These are phyloP conservation scores for Magnaporthiopsis incrustans DNA, from an alignment of 2,329 filamentous ascomycete genomes.

Conservation along the genomic window DNA sequence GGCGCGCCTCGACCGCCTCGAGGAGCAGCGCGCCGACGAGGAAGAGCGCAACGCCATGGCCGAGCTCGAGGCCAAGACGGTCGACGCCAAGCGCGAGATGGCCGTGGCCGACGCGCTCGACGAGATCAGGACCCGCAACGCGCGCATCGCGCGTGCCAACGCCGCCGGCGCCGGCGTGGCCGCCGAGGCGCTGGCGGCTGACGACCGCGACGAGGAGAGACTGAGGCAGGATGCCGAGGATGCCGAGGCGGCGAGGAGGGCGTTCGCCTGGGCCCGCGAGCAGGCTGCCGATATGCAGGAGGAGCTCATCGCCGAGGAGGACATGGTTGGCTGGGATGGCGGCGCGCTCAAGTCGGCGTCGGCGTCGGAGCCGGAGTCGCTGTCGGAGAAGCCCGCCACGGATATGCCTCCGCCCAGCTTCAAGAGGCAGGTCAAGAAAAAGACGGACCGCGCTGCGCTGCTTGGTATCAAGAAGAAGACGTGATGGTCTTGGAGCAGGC, in stretches of 20 bases:
- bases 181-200: slow-evolving; percentile 38
- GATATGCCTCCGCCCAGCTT: slow-evolving; percentile 41
- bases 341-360: slow-evolving; percentile 17
- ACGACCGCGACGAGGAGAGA: slow-evolving; percentile 49
- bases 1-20: slow-evolving; percentile 74
- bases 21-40: slow-evolving; percentile 61
- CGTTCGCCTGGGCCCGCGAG: slow-evolving; percentile 60
- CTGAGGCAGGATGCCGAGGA: slow-evolving; percentile 70
- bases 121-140: slow-evolving; percentile 88
- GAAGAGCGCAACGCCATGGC: slow-evolving; percentile 88
- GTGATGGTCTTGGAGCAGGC: background rate
- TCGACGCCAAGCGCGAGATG: slow-evolving; percentile 93
- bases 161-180: slow-evolving; percentile 46
- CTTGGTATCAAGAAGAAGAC: slow-evolving; percentile 84
- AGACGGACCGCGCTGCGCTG: slow-evolving; percentile 68
- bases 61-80: slow-evolving; percentile 86
- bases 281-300: slow-evolving; percentile 37
- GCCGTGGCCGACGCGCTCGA: slow-evolving; percentile 91
- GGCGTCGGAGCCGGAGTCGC: slow-evolving; percentile 9
- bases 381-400: slow-evolving; percentile 11
- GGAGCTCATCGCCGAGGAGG: slow-evolving; percentile 41
- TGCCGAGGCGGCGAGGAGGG: slow-evolving; percentile 68
- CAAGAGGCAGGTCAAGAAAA: slow-evolving; percentile 72
- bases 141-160: slow-evolving; percentile 69
- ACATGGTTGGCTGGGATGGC: slow-evolving; percentile 18